These are phyloP conservation scores for Quercus parvula DNA, from an alignment of 306 rosid genomes.

Conservation along the genomic window DNA sequence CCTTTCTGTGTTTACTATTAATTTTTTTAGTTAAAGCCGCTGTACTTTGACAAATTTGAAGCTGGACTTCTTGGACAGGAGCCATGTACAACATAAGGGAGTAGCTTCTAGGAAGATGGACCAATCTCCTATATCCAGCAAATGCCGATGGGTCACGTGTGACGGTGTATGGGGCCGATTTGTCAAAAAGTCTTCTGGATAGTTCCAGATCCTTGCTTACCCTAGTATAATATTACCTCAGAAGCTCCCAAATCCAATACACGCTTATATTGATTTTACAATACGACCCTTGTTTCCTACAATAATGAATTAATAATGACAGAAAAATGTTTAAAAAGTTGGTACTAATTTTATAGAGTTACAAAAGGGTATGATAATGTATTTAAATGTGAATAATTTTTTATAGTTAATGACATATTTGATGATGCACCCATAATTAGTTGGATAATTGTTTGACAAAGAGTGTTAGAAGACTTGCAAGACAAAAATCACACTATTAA, in stretches of 20 bases:
- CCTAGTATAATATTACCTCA: background rate
- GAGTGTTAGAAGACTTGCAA: too few relatives aligned
- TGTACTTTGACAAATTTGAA: background rate
- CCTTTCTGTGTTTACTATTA: background rate
- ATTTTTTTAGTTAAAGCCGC: background rate
- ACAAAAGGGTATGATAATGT: too few relatives aligned
- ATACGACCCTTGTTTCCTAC: background rate
- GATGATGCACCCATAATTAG: too few relatives aligned
- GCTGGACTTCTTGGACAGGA: background rate
- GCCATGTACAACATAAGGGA: background rate
- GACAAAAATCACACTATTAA: too few relatives aligned
- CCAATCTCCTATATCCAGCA: background rate
- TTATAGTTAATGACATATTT: too few relatives aligned
- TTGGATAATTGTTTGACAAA: too few relatives aligned
- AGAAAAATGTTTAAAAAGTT: too few relatives aligned
- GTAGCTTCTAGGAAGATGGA: background rate
- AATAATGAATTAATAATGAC: too few relatives aligned
- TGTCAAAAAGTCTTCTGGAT: background rate
- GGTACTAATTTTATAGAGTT: too few relatives aligned
- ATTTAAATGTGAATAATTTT: too few relatives aligned
- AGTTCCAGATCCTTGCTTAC: background rate
- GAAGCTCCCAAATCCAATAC: background rate
- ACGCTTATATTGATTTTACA: background rate
- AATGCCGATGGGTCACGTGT: background rate
- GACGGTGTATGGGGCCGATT: background rate